Percentiles rank a stretch among this genome's conserved stretches.
Conservation (phyloP, 352 stramenopile genomes). For the Phytophthora sojae region DNA sequence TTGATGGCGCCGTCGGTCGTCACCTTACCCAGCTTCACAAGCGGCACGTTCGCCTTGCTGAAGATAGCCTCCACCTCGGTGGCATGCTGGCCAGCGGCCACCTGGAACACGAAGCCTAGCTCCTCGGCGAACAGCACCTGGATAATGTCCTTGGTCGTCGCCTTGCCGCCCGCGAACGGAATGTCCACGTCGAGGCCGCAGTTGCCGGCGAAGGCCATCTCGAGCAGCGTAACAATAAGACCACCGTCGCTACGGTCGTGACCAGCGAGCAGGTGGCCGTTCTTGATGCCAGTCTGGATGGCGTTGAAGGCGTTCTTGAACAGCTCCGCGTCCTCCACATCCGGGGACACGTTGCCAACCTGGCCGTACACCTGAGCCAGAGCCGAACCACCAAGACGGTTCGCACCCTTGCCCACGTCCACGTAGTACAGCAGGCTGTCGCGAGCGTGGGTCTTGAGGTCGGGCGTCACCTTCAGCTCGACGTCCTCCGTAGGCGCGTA, state of each 20-base stretch:
- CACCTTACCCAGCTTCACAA: constrained; percentile 93
- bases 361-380: constrained; percentile 95
- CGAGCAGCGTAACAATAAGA: constrained; percentile 94
- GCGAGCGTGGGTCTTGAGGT: constrained; percentile 93
- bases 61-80: constrained; percentile 91
- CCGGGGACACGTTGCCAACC: constrained; percentile 85
- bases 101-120: constrained; percentile 97
- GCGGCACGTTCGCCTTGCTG: constrained; percentile 75
- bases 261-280: constrained; percentile 93
- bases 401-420: constrained; percentile 92
- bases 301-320: constrained; percentile 96
- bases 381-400: constrained; percentile 95
- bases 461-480: constrained; percentile 96
- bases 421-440: constrained; percentile 95
- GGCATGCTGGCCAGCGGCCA: constrained; percentile 67
- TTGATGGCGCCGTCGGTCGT: constrained; percentile 87
- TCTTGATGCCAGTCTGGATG: constrained; percentile 93
- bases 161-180: constrained; percentile 49
- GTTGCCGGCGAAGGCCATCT: constrained; percentile 99
- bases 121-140: constrained; percentile 97
- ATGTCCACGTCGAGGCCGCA: constrained; percentile 96
- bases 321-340: constrained; percentile 94
- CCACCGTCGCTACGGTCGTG: constrained; percentile 99
- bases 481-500: constrained; percentile 98
- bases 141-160: constrained; percentile 69